phyloP scores from a whole-genome alignment of 768 basidiomycete species.

The Mycena galericulata region DNA sequence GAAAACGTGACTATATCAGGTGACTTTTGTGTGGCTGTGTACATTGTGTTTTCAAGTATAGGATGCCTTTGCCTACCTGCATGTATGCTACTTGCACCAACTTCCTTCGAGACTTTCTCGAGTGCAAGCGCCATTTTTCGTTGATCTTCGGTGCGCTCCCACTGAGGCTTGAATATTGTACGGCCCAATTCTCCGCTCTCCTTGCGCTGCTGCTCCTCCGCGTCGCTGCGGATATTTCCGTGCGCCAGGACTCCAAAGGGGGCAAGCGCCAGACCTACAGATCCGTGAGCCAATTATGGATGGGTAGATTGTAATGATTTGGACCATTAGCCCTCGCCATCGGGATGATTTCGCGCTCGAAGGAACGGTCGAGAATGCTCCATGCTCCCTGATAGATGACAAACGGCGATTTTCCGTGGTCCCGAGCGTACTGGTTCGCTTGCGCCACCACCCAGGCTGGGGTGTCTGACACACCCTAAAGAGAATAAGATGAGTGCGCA shows the following conservation, averaged over 20 bases:
- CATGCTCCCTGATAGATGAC: slow-evolving; percentile 57
- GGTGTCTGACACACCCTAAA: slow-evolving; percentile 46
- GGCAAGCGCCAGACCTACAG: slow-evolving; percentile 48
- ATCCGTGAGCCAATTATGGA: not conserved
- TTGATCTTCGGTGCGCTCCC: slow-evolving; percentile 52
- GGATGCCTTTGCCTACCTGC: not conserved
- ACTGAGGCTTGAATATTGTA: slow-evolving; percentile 25
- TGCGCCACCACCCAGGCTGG: slow-evolving; percentile 54
- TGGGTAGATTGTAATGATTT: no score
- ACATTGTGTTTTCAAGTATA: no score
- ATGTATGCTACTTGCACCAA: slow-evolving; percentile 49
- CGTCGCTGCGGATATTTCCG: slow-evolving; percentile 43
- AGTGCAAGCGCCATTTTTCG: slow-evolving; percentile 46
- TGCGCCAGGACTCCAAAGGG: slow-evolving; percentile 49
- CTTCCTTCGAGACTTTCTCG: slow-evolving; percentile 53
- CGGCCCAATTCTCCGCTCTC: slow-evolving; percentile 54
- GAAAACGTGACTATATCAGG: no score
- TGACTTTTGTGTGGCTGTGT: no score
- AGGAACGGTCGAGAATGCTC: slow-evolving; percentile 49
- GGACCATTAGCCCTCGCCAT: slow-evolving; percentile 35
- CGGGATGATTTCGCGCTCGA: slow-evolving; percentile 61
- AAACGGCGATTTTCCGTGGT: slow-evolving; percentile 48
- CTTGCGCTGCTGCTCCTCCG: slow-evolving; percentile 44
- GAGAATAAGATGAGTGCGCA: not conserved
- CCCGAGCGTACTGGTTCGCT: no score